phyloP scores from a whole-genome alignment of 345 rosid species.

The Salix purpurea region DNA sequence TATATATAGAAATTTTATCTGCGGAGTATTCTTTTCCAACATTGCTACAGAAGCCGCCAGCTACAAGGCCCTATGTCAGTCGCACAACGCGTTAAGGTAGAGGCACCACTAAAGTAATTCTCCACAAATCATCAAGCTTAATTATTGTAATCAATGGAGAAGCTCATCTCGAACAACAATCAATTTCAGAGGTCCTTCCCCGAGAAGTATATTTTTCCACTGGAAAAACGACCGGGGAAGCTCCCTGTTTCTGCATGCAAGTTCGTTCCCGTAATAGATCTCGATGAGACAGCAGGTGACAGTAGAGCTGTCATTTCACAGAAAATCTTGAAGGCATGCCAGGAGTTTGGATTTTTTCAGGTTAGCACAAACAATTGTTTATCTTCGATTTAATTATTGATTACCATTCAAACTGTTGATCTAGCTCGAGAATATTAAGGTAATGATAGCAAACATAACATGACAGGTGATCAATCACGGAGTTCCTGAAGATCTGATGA shows the following conservation, averaged over 20 bases:
- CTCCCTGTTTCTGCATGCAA: constrained; percentile 14
- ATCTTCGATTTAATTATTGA: background rate
- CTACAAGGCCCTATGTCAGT: no score
- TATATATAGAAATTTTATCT: no score
- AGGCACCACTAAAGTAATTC: no score
- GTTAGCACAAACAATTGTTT: constrained; percentile 1
- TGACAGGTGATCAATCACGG: constrained; percentile 38
- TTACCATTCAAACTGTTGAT: background rate
- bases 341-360: constrained; percentile 41
- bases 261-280: constrained; percentile 34
- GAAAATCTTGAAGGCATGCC: constrained; percentile 28
- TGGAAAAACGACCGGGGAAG: constrained; percentile 25
- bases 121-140: no score
- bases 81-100: no score
- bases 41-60: no score
- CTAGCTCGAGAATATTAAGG: background rate
- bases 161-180: constrained; percentile 27
- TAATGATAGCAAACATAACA: background rate
- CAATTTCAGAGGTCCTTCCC: constrained; percentile 20
- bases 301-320: background rate
- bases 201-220: constrained; percentile 28
- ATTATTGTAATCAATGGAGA: constrained; percentile 18
- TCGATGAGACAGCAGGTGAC: background rate
- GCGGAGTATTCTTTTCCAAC: no score
- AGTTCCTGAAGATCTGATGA: constrained; percentile 20